Conservation (phyloP, 257 asterid species). For the Nicotiana otophora region DNA sequence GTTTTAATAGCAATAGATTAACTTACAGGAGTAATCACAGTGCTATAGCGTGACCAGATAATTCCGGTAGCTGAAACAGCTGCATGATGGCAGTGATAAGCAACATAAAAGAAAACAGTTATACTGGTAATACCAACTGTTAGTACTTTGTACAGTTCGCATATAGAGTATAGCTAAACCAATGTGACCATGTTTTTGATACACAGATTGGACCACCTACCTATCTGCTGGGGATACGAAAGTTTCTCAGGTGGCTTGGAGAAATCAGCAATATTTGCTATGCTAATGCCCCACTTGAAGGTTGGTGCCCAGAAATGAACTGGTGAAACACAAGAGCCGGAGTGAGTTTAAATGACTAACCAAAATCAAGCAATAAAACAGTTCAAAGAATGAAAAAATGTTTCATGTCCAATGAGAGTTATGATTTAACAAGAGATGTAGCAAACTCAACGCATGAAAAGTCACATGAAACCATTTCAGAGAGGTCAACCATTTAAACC, state of each 20-base stretch:
- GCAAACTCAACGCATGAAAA: too few relatives aligned
- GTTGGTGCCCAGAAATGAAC: constrained; percentile 88
- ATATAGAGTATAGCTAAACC: not conserved
- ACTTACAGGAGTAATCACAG: constrained; percentile 69
- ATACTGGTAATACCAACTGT: too few relatives aligned
- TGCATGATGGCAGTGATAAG: constrained; percentile 12
- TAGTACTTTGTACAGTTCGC: too few relatives aligned
- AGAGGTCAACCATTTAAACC: too few relatives aligned
- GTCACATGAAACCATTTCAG: too few relatives aligned
- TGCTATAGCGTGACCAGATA: constrained; percentile 74
- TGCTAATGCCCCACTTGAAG: constrained; percentile 79
- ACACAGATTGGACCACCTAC: constrained; percentile 11
- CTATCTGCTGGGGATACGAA: constrained; percentile 64
- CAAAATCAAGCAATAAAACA: not conserved
- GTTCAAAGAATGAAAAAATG: too few relatives aligned
- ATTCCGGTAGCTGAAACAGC: constrained; percentile 71
- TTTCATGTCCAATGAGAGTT: too few relatives aligned
- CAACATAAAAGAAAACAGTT: too few relatives aligned
- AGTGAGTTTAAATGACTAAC: too few relatives aligned
- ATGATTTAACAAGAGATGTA: too few relatives aligned
- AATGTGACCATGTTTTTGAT: constrained; percentile 7
- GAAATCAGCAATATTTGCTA: constrained; percentile 64
- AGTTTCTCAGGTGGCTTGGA: constrained; percentile 65
- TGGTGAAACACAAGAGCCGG: not conserved
- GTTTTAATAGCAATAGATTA: not conserved